Evolutionary conservation across 768 basidiomycete species (phyloP), one percentile per base, ranked within the genome.

Genomic region (Naganishia onofrii): DNA sequence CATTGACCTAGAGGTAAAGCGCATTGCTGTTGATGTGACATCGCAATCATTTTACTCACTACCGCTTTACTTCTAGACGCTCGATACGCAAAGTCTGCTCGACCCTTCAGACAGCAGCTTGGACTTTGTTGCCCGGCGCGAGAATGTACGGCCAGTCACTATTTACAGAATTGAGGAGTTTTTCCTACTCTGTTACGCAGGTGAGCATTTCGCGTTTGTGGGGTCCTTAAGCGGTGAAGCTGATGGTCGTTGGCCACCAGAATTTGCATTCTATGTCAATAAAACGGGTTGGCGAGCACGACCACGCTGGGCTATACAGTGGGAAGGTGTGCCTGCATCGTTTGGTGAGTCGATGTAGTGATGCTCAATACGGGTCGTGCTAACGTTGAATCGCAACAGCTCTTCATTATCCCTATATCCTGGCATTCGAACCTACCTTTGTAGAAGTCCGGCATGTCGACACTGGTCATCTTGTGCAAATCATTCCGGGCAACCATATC

Each of bases 211-310:
- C 21, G 26, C 21, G 15, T 23, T 51, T 31, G 28, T 4, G 19
- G 7, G 46, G 9, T 28, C 17, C 12, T 36, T 12, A 36, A 36
- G 21, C 3, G 21, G 3, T 8, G 52, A 23, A 42, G 19, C 29
- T 68, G 6, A 60, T 46, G 32, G 21, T 36, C 58, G n/a, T 2
- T 5, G 17, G 31, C 8, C 66, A 46, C 42, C 74, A 96, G 96
- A 98, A 82, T 99, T 97, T 79, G 96, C 96, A 0, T 98, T 99
- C 79, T 98, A 97, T 81, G 93, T 99, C 73, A 95, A 98, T 82
- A 92, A 91, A 84, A 94, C 89, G 72, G 96, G 96, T 2, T 90
- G 92, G 84, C 85, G 93, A 71, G 92, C 94, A 58, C 84, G 91
- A 65, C 89, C 87, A 72, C 88, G 92, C 69, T 98, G 97, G 84